Evolutionary conservation across 306 rosid species (phyloP).

Genomic region (Rosa multiflora): DNA sequence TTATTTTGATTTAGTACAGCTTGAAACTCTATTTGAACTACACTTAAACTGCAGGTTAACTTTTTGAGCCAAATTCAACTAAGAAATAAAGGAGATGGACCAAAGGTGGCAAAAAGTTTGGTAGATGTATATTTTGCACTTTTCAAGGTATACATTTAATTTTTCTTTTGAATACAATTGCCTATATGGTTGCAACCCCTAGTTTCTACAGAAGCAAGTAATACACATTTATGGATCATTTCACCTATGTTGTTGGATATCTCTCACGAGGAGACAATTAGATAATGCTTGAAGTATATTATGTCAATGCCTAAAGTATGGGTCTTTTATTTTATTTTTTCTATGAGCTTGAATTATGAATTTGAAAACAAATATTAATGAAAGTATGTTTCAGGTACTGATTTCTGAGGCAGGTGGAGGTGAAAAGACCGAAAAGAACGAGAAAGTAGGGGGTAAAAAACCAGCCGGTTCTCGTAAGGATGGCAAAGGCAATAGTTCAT

Average conservation of each 20-base stretch:
- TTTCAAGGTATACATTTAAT: slow-evolving; percentile 66
- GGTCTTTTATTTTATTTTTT: neutral
- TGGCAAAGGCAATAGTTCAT: slow-evolving; percentile 27
- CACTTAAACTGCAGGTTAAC: slow-evolving; percentile 58
- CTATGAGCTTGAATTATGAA: neutral
- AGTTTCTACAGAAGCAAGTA: neutral
- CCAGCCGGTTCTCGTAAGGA: slow-evolving; percentile 29
- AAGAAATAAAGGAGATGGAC: slow-evolving; percentile 79
- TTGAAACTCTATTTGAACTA: slow-evolving; percentile 14
- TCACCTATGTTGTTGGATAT: neutral
- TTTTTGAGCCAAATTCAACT: slow-evolving; percentile 92
- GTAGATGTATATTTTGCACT: slow-evolving; percentile 87
- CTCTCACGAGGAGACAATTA: neutral
- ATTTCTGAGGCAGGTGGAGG: slow-evolving; percentile 49
- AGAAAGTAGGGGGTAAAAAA: slow-evolving; percentile 35
- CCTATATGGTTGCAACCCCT: neutral
- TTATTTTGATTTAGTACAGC: slow-evolving; percentile 13
- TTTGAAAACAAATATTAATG: neutral
- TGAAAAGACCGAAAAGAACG: slow-evolving; percentile 43
- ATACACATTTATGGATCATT: neutral
- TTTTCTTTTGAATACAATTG: slow-evolving; percentile 8
- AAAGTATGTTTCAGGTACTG: slow-evolving; percentile 55
- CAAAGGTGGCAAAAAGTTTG: slow-evolving; percentile 89
- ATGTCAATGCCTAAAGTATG: neutral
- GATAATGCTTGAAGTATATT: neutral